Percentiles rank a stretch among this genome's conserved stretches.
Conservation (phyloP, 2,329 filamentous ascomycete genomes). For the Daldinia sp. region DNA sequence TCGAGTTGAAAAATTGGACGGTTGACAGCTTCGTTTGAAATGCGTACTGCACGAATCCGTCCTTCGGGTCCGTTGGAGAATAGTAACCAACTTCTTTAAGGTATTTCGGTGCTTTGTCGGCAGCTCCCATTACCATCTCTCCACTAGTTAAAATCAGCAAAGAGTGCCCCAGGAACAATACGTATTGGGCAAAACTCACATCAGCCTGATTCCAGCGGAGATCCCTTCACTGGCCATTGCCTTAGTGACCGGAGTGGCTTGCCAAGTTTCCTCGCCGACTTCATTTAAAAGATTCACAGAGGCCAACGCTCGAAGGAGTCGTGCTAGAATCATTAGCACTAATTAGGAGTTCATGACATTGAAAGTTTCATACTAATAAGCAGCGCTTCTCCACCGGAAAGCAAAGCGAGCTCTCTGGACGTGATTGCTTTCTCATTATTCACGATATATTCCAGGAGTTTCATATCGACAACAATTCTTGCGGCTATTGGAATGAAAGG, state of each 20-base stretch:
- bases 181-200: not conserved
- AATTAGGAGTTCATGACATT: not conserved
- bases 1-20: not conserved
- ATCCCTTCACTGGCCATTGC: not conserved
- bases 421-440: not conserved
- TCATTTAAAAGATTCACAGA: not conserved
- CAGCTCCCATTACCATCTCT: not conserved
- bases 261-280: not conserved
- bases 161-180: not conserved
- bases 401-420: not conserved
- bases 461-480: not conserved
- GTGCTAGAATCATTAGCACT: not conserved
- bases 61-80: not conserved
- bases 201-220: not conserved
- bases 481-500: not conserved
- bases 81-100: not conserved
- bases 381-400: not conserved
- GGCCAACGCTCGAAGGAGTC: not conserved
- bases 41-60: not conserved
- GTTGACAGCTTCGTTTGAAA: not conserved
- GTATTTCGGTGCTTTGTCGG: not conserved
- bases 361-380: not conserved
- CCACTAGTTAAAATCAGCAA: not conserved
- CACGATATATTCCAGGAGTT: not conserved
- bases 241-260: not conserved